These are phyloP conservation scores for Aschersonia sp. DNA, from an alignment of 2,329 filamentous ascomycete species.

Conservation along the genomic window DNA sequence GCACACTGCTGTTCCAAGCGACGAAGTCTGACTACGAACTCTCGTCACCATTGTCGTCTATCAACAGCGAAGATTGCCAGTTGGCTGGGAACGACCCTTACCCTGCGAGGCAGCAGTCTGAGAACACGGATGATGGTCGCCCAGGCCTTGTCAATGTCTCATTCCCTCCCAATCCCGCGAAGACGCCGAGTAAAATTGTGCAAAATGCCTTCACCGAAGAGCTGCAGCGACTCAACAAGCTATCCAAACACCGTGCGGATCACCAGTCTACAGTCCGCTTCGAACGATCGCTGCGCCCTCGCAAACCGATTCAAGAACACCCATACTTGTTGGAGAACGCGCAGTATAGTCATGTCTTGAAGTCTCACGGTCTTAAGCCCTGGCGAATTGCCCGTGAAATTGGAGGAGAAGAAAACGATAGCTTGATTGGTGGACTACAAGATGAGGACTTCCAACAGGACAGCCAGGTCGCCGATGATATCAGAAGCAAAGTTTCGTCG, in stretches of 20 bases:
- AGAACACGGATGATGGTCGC: no score
- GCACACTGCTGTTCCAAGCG: no score
- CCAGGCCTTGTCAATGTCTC: no score
- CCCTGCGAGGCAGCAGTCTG: no score
- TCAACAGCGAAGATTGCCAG: slow-evolving; percentile 13
- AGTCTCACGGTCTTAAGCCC: slow-evolving; percentile 39
- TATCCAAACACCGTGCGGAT: not conserved
- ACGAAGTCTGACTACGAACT: slow-evolving; percentile 3
- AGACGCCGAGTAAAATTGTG: not conserved
- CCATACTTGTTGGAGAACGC: slow-evolving; percentile 43
- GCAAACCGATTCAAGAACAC: slow-evolving; percentile 47
- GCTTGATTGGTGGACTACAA: slow-evolving; percentile 36
- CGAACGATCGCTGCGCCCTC: slow-evolving; percentile 38
- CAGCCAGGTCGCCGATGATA: slow-evolving; percentile 26
- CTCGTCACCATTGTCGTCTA: slow-evolving; percentile 21
- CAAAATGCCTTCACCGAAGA: not conserved
- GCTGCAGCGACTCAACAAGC: not conserved
- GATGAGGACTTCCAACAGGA: slow-evolving; percentile 38
- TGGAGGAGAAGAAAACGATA: slow-evolving; percentile 20
- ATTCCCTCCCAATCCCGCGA: not conserved
- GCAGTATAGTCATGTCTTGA: slow-evolving; percentile 36
- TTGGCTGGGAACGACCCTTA: not conserved
- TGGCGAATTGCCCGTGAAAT: slow-evolving; percentile 24
- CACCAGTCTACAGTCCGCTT: slow-evolving; percentile 15
- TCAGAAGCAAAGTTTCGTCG: slow-evolving; percentile 6